A percentile compares a stretch with the other conserved stretches of the same genome.
These are phyloP conservation scores for Leccinum pachyderme DNA, from an alignment of 1,284 basidiomycete species.

Conservation along the genomic window DNA sequence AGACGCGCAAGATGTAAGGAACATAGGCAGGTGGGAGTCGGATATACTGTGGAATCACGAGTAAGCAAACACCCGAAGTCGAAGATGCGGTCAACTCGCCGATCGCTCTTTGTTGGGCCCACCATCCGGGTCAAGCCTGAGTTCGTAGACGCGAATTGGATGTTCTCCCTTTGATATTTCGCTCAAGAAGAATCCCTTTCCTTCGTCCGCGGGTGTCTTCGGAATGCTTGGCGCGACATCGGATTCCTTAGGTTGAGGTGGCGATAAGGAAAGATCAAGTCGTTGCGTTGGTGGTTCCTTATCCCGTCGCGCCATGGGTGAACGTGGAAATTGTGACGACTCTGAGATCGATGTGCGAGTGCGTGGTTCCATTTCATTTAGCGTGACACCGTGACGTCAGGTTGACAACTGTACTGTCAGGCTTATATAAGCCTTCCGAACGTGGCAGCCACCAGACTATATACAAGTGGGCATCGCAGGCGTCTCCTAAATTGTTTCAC, in stretches of 20 bases:
- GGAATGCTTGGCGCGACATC: slow-evolving; percentile 45
- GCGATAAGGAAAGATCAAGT: slow-evolving; percentile 18
- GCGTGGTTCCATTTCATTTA: slow-evolving; percentile 12
- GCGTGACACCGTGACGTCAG: slow-evolving; percentile 27
- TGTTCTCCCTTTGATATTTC: slow-evolving; percentile 51
- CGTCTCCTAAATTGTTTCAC: too few species aligned
- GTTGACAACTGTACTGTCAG: background rate
- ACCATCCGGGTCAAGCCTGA: slow-evolving; percentile 84
- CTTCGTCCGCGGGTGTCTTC: slow-evolving; percentile 90
- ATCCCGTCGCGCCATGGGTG: slow-evolving; percentile 8
- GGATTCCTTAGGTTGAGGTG: slow-evolving; percentile 1
- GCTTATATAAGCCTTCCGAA: background rate
- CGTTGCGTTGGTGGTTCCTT: background rate
- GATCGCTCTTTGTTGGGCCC: slow-evolving; percentile 82
- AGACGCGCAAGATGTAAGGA: slow-evolving; percentile 88
- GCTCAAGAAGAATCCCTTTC: slow-evolving; percentile 81
- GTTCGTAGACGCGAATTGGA: slow-evolving; percentile 80
- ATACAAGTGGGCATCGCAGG: too few species aligned
- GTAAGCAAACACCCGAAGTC: slow-evolving; percentile 10
- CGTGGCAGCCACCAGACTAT: too few species aligned
- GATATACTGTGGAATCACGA: slow-evolving; percentile 66
- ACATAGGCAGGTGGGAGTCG: slow-evolving; percentile 87
- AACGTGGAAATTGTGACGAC: background rate
- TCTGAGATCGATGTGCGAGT: background rate
- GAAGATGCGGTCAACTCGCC: slow-evolving; percentile 46